These are phyloP conservation scores for Sphagnum tenellum DNA, from an alignment of 225 moss, liverwort and hornwort genomes.

Conservation along the genomic window DNA sequence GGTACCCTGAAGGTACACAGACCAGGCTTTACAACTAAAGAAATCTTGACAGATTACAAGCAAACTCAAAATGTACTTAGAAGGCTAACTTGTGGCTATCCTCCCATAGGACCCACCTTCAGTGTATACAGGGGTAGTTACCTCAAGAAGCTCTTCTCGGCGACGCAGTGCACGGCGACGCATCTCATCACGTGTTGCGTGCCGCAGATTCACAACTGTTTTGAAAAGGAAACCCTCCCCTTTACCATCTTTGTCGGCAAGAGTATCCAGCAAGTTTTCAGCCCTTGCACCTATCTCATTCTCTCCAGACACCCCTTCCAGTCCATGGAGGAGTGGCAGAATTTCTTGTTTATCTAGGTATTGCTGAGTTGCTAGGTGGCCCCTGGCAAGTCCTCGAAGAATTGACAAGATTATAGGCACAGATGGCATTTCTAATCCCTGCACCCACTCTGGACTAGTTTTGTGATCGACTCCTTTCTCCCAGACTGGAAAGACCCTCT, in stretches of 20 bases:
- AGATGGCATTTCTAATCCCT: constrained; percentile 96
- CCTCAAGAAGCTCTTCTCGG: constrained; percentile 90
- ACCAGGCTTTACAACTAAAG: no score
- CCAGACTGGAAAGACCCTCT: constrained; percentile 65
- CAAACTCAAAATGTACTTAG: no score
- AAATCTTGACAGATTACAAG: no score
- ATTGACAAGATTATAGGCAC: constrained; percentile 93
- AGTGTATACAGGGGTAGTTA: constrained; percentile 4
- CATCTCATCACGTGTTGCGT: constrained; percentile 92
- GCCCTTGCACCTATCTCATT: constrained; percentile 97
- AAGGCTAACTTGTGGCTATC: no score
- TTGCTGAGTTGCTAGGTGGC: constrained; percentile 68
- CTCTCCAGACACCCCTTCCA: constrained; percentile 94
- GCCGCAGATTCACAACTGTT: constrained; percentile 67
- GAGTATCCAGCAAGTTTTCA: constrained; percentile 89
- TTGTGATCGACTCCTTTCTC: constrained; percentile 84
- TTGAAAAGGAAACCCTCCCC: constrained; percentile 78
- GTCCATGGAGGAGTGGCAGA: constrained; percentile 77
- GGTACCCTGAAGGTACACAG: no score
- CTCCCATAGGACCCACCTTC: no score
- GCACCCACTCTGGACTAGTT: constrained; percentile 91
- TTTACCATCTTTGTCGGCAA: constrained; percentile 86
- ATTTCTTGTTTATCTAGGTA: constrained; percentile 73
- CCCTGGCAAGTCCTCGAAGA: constrained; percentile 85
- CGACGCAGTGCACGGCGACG: constrained; percentile 77